phyloP scores from a whole-genome alignment of 1,284 basidiomycete genomes.

The Ustilago nuda region DNA sequence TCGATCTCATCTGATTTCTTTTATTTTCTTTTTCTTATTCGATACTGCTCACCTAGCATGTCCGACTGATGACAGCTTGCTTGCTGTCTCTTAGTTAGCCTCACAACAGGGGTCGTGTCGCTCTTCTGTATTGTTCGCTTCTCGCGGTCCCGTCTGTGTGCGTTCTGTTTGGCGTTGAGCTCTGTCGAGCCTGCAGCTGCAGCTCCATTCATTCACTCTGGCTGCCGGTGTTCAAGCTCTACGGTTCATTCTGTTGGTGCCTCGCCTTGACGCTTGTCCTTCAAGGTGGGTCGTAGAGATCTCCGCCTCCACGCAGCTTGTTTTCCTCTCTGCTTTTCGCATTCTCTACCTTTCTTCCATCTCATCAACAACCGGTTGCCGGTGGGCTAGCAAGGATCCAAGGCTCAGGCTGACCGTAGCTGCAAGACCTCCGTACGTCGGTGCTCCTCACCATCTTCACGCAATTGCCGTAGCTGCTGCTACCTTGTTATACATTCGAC shows the following conservation, averaged over 20 bases:
- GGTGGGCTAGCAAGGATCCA: background rate
- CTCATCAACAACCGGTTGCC: background rate
- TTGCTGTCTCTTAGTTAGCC: background rate
- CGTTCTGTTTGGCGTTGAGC: slow-evolving; percentile 1
- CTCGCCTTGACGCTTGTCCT: background rate
- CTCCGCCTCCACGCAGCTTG: slow-evolving; percentile 1
- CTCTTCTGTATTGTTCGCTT: background rate
- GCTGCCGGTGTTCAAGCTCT: slow-evolving; percentile 1
- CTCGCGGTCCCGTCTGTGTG: background rate
- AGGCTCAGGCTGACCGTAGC: background rate
- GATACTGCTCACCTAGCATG: background rate
- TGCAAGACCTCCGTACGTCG: too few species aligned
- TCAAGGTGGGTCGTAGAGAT: background rate
- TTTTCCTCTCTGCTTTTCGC: background rate
- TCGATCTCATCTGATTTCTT: too few species aligned
- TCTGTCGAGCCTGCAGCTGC: background rate
- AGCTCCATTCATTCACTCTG: background rate
- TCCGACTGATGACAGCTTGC: background rate
- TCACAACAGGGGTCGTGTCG: background rate
- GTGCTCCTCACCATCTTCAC: background rate
- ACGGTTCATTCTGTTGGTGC: background rate
- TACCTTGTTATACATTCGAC: too few species aligned
- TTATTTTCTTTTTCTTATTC: background rate
- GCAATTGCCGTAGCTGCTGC: background rate
- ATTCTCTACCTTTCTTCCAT: background rate